These are phyloP conservation scores for Metschnikowia borealis DNA, from an alignment of 805 yeast genomes.

Conservation along the genomic window DNA sequence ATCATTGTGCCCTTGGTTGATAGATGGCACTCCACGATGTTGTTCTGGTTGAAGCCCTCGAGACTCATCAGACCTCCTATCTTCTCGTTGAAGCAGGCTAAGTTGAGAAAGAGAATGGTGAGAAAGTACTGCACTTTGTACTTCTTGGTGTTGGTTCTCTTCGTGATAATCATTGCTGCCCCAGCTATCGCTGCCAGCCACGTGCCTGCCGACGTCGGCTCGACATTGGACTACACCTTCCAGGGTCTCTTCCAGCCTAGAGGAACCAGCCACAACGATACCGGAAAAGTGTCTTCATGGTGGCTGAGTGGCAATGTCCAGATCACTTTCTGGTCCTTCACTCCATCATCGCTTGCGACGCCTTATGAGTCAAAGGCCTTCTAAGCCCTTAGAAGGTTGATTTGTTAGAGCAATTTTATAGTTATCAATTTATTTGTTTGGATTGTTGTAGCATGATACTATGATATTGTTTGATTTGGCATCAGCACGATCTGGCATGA, in stretches of 20 bases:
- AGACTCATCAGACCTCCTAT: slow-evolving; percentile 98
- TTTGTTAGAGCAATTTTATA: not conserved
- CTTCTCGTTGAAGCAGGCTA: slow-evolving; percentile 92
- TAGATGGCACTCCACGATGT: slow-evolving; percentile 96
- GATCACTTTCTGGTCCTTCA: slow-evolving; percentile 47
- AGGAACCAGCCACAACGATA: slow-evolving; percentile 75
- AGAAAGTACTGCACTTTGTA: slow-evolving; percentile 84
- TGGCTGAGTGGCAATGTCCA: slow-evolving; percentile 20
- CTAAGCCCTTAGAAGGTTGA: slow-evolving; percentile 4
- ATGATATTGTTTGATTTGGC: not conserved
- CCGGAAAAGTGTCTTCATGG: slow-evolving; percentile 45
- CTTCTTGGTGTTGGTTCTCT: slow-evolving; percentile 63
- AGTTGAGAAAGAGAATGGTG: slow-evolving; percentile 96
- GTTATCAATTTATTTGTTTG: not conserved
- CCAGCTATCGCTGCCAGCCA: slow-evolving; percentile 82
- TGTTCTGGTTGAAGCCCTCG: slow-evolving; percentile 97
- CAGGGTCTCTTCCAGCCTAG: slow-evolving; percentile 89
- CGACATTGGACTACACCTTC: slow-evolving; percentile 33
- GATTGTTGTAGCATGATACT: not conserved
- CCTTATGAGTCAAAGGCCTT: slow-evolving; percentile 53
- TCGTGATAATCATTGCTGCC: slow-evolving; percentile 75
- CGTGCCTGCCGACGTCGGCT: slow-evolving; percentile 38
- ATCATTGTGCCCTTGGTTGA: slow-evolving; percentile 83
- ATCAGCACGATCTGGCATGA: not conserved
- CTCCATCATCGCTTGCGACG: slow-evolving; percentile 49